These are phyloP conservation scores for Globisporangium perplexum DNA, from an alignment of 352 stramenopile genomes.

Conservation along the genomic window DNA sequence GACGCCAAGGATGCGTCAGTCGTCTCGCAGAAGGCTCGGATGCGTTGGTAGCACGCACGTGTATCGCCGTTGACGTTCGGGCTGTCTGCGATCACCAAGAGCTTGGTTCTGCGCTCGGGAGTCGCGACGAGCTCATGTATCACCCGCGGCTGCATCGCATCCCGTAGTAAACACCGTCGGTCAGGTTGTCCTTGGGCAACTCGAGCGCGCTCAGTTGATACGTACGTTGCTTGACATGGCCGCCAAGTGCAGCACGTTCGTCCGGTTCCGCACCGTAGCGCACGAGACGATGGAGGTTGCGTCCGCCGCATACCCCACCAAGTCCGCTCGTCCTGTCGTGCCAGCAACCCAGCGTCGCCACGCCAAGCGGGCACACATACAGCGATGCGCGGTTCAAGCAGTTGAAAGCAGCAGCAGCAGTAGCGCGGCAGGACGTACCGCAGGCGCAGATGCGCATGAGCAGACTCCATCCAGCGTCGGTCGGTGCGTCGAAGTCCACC, in stretches of 20 bases:
- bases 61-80: conserved; percentile 74
- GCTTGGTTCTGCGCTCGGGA: conserved; percentile 36
- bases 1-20: neutral
- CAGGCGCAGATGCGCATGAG: conserved; percentile 78
- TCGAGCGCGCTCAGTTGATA: neutral
- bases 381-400: neutral
- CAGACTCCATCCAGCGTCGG: conserved; percentile 62
- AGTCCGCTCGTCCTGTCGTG: conserved; percentile 45
- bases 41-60: conserved; percentile 23
- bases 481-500: conserved; percentile 56
- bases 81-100: conserved; percentile 41
- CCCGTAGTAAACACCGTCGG: neutral
- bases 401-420: neutral
- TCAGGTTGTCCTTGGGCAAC: neutral
- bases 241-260: conserved; percentile 71
- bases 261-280: conserved; percentile 56
- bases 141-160: conserved; percentile 38
- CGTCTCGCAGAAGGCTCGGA: neutral
- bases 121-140: conserved; percentile 50
- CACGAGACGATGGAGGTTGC: conserved; percentile 50
- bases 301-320: conserved; percentile 51
- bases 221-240: conserved; percentile 70
- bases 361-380: neutral
- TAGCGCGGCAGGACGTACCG: conserved; percentile 22
- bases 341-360: neutral